These are phyloP conservation scores for Hypoxylon lienhwacheense DNA, from an alignment of 495 filamentous ascomycete species.

Conservation along the genomic window DNA sequence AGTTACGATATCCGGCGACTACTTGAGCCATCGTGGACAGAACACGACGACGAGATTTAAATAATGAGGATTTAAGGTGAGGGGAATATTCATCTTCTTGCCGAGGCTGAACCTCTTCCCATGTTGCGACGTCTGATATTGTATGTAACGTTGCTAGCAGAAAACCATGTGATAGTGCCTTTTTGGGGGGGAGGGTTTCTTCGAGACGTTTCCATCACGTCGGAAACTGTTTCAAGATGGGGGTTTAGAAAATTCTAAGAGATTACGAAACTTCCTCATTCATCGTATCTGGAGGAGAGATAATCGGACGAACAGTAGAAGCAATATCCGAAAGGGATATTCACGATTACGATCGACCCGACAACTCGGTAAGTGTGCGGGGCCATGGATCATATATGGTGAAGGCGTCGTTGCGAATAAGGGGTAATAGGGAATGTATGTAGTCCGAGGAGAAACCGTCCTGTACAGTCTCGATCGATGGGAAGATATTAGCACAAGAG, in stretches of 20 bases:
- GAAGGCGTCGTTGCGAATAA: slow-evolving; percentile 19
- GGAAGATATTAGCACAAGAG: slow-evolving; percentile 18
- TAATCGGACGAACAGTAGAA: slow-evolving; percentile 17
- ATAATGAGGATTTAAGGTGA: slow-evolving; percentile 15
- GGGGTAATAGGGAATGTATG: slow-evolving; percentile 22
- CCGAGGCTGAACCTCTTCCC: slow-evolving; percentile 14
- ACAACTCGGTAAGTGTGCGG: slow-evolving; percentile 24
- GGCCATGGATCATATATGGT: slow-evolving; percentile 1
- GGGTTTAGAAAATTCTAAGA: not conserved
- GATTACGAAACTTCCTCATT: not conserved
- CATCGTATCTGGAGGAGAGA: not conserved
- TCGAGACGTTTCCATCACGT: too few relatives aligned
- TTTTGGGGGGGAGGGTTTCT: too few relatives aligned
- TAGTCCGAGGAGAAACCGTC: slow-evolving; percentile 12
- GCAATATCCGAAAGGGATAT: slow-evolving; percentile 30
- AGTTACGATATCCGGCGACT: slow-evolving; percentile 11
- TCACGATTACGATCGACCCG: slow-evolving; percentile 29
- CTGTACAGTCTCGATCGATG: slow-evolving; percentile 3
- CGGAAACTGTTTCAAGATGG: slow-evolving; percentile 3
- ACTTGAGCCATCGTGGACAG: not conserved
- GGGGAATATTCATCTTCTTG: slow-evolving; percentile 1
- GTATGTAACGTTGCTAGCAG: slow-evolving; percentile 23
- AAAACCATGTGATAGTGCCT: slow-evolving; percentile 20
- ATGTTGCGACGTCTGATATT: slow-evolving; percentile 19
- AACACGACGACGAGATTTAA: slow-evolving; percentile 2